Evolutionary conservation across 768 basidiomycete genomes (phyloP).

Genomic region (Pleurotus salmoneostramineus): DNA sequence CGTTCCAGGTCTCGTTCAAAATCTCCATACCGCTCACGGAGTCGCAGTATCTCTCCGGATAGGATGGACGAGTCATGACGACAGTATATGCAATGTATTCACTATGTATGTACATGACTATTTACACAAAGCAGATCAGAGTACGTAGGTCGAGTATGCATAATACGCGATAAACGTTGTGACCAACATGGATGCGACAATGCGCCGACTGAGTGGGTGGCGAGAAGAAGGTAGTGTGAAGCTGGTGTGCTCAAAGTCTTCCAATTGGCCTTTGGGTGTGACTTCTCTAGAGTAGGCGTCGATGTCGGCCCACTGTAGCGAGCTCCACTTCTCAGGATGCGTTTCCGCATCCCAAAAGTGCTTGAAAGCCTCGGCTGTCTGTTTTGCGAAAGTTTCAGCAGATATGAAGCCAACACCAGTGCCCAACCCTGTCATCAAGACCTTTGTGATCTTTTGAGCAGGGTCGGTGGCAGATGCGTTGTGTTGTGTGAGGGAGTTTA

Average conservation of each 20-base stretch:
- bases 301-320: constrained; percentile 4
- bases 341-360: constrained; percentile 5
- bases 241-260: not conserved
- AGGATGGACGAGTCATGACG: constrained; percentile 36
- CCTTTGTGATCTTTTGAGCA: not conserved
- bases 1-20: constrained; percentile 26
- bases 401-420: constrained; percentile 9
- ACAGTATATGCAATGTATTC: not conserved
- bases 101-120: not conserved
- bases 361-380: constrained; percentile 9
- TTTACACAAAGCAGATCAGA: not conserved
- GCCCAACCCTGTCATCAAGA: constrained; percentile 9
- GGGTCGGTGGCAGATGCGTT: not conserved
- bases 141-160: too few relatives aligned
- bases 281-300: constrained; percentile 7
- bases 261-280: not conserved
- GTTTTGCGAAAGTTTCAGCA: constrained; percentile 5
- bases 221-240: not conserved
- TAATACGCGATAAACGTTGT: too few relatives aligned
- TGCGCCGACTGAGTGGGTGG: too few relatives aligned
- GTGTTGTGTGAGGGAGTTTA: constrained; percentile 9
- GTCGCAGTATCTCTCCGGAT: constrained; percentile 56
- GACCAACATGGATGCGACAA: too few relatives aligned
- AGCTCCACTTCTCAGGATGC: constrained; percentile 9
- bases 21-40: constrained; percentile 47